A percentile compares a stretch with the other conserved stretches of the same genome.
phyloP scores from a whole-genome alignment of 1,139 yeast species.

The Candida labiduridarum region DNA sequence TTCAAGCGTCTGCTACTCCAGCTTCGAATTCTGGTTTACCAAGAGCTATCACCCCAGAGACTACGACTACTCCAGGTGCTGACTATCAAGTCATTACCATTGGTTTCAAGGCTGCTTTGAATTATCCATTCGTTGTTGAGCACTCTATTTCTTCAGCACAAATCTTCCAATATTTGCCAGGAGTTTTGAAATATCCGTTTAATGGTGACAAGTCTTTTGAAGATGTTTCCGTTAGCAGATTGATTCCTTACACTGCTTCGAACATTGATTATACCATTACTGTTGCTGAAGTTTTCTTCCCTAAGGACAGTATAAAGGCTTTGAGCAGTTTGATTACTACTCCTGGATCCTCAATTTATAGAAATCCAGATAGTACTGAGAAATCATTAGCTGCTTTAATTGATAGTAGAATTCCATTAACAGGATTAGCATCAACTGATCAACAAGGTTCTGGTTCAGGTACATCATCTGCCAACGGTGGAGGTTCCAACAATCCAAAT shows the following conservation, averaged over 20 bases:
- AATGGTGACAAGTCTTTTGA: conserved; percentile 27
- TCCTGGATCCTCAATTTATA: conserved; percentile 50
- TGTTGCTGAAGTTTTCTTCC: conserved; percentile 78
- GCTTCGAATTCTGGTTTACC: conserved; percentile 59
- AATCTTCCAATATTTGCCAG: conserved; percentile 70
- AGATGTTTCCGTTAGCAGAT: conserved; percentile 56
- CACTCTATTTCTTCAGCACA: conserved; percentile 74
- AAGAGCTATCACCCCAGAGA: conserved; percentile 63
- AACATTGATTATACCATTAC: conserved; percentile 61
- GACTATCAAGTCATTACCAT: conserved; percentile 60
- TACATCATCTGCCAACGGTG: conserved; percentile 5
- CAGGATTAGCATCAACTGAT: conserved; percentile 41
- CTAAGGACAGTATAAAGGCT: conserved; percentile 44
- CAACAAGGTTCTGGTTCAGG: conserved; percentile 12
- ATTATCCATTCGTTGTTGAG: conserved; percentile 70
- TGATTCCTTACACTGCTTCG: conserved; percentile 65
- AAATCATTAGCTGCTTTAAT: conserved; percentile 56
- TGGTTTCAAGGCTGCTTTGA: conserved; percentile 71
- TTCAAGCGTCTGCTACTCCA: conserved; percentile 31
- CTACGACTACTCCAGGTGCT: conserved; percentile 46
- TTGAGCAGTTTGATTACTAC: conserved; percentile 49
- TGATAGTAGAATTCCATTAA: conserved; percentile 64
- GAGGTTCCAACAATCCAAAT: conserved; percentile 19
- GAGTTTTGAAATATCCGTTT: conserved; percentile 56
- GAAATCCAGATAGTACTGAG: conserved; percentile 49